A percentile compares a stretch with the other conserved stretches of the same genome.
Conservation (phyloP, 257 asterid species). For the Asclepias syriaca region DNA sequence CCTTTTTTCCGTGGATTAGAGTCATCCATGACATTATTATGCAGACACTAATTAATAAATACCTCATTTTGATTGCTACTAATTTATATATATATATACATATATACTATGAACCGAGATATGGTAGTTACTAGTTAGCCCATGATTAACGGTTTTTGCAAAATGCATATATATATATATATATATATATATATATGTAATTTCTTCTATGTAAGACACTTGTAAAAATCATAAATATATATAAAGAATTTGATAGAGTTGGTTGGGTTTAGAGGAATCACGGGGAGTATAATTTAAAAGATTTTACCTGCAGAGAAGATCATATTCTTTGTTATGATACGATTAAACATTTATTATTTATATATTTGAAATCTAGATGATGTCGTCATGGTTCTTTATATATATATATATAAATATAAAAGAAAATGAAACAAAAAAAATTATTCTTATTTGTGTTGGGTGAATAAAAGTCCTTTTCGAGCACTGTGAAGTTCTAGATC, state of each 20-base stretch:
- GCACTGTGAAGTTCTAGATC: slow-evolving; percentile 19
- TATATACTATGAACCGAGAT: slow-evolving; percentile 21
- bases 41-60: slow-evolving; percentile 22
- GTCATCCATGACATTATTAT: slow-evolving; percentile 62
- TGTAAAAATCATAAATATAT: no score
- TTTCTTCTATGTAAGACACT: no score
- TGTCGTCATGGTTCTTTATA: background rate
- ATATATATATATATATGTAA: no score
- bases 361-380: background rate
- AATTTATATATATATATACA: background rate
- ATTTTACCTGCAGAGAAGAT: background rate
- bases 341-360: background rate
- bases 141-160: slow-evolving; percentile 24
- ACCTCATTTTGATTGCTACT: background rate
- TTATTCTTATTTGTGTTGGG: slow-evolving; percentile 4
- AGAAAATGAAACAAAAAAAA: background rate
- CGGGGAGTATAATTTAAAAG: background rate
- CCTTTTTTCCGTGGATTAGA: slow-evolving; percentile 37
- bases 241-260: no score
- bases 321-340: background rate
- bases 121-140: slow-evolving; percentile 35
- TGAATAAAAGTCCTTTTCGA: slow-evolving; percentile 7
- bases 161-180: background rate
- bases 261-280: background rate
- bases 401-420: no score